These are phyloP conservation scores for Parafenestella ontariensis DNA, from an alignment of 2,329 filamentous ascomycete genomes.

Conservation along the genomic window DNA sequence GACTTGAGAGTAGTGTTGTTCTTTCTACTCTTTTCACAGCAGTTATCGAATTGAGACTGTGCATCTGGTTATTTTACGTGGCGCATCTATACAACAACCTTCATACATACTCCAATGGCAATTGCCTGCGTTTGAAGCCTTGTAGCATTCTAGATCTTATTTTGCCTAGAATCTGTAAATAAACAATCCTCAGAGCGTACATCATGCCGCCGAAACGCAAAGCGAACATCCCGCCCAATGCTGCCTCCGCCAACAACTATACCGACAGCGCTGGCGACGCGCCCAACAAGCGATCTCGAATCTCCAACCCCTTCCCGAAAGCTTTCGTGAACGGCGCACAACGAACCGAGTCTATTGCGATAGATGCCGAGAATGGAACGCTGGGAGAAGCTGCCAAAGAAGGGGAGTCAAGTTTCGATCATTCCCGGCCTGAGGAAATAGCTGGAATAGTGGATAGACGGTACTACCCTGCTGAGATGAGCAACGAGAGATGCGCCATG, in stretches of 20 bases:
- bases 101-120: too few relatives aligned
- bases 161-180: background rate
- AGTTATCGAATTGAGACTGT: too few relatives aligned
- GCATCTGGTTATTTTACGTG: background rate
- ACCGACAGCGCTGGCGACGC: constrained; percentile 42
- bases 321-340: constrained; percentile 24
- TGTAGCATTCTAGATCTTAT: background rate
- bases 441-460: constrained; percentile 58
- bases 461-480: constrained; percentile 89
- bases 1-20: background rate
- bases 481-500: constrained; percentile 74
- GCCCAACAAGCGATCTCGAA: constrained; percentile 48
- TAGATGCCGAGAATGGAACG: constrained; percentile 24
- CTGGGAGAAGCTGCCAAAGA: constrained; percentile 19
- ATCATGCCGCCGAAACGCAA: constrained; percentile 32
- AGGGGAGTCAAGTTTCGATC: constrained; percentile 36
- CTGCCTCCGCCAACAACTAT: constrained; percentile 39
- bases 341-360: constrained; percentile 12
- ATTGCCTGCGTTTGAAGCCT: background rate
- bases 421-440: constrained; percentile 47
- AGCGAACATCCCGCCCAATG: constrained; percentile 40
- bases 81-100: too few relatives aligned
- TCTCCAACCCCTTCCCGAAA: constrained; percentile 38
- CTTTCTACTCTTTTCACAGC: background rate
- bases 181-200: background rate